Percentiles rank a stretch among this genome's conserved stretches.
Evolutionary conservation across 345 rosid genomes (phyloP).

Genomic region (Firmiana major): DNA sequence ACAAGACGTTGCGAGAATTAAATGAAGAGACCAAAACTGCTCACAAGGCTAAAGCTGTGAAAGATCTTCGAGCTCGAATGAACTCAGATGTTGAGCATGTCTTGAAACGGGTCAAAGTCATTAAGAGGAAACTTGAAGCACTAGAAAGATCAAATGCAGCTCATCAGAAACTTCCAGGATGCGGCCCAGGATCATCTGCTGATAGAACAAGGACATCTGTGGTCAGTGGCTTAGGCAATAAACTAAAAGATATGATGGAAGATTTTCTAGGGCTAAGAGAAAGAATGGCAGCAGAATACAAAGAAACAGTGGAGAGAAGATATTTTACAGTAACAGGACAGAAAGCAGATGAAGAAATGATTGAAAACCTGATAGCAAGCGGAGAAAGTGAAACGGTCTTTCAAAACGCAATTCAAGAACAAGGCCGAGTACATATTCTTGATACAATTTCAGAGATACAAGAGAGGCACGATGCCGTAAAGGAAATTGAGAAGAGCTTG

Average conservation of each 20-base stretch:
- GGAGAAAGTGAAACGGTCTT: conserved; percentile 85
- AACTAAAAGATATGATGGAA: conserved; percentile 77
- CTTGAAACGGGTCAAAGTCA: conserved; percentile 66
- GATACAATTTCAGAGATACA: conserved; percentile 75
- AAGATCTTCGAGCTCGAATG: conserved; percentile 71
- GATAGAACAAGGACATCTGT: conserved; percentile 79
- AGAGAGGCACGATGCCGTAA: conserved; percentile 82
- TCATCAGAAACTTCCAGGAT: conserved; percentile 62
- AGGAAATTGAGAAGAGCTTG: conserved; percentile 66
- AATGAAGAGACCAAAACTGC: conserved; percentile 91
- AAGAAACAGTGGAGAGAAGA: conserved; percentile 83
- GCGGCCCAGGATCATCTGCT: conserved; percentile 86
- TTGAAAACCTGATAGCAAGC: conserved; percentile 15
- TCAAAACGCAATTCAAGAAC: conserved; percentile 82
- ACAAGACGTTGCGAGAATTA: conserved; percentile 47
- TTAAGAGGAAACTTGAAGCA: conserved; percentile 71
- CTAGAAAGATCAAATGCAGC: conserved; percentile 76
- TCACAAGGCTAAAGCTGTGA: conserved; percentile 66
- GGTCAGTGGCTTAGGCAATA: conserved; percentile 82
- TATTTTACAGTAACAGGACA: conserved; percentile 87
- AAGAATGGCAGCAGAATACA: conserved; percentile 63
- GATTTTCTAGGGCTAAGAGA: conserved; percentile 60
- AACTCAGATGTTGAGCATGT: conserved; percentile 73
- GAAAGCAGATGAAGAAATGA: conserved; percentile 58
- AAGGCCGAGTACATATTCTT: conserved; percentile 68